These are phyloP conservation scores for Leptodontidium sp. DNA, from an alignment of 2,329 filamentous ascomycete genomes.

Conservation along the genomic window DNA sequence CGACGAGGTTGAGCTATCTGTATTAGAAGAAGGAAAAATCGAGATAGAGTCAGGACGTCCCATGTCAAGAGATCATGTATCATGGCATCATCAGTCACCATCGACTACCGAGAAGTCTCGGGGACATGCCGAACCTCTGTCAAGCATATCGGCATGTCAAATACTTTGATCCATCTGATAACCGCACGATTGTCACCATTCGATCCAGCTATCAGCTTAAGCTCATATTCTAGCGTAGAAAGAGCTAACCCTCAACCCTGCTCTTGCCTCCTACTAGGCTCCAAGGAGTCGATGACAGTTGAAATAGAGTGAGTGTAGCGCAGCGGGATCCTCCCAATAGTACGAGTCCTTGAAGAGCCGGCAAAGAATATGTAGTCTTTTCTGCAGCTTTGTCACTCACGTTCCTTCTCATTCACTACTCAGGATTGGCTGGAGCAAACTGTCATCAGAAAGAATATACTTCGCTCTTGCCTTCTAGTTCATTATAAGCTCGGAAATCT, in stretches of 20 bases:
- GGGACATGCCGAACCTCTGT: neutral
- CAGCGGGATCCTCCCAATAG: slow-evolving; percentile 7
- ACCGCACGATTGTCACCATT: neutral
- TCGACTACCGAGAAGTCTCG: neutral
- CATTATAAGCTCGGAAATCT: slow-evolving; percentile 1
- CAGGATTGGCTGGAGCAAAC: neutral
- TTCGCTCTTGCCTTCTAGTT: neutral
- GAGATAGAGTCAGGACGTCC: neutral
- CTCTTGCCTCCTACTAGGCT: slow-evolving; percentile 10
- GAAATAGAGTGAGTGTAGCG: neutral
- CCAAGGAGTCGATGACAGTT: slow-evolving; percentile 1
- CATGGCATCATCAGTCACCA: neutral
- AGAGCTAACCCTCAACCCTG: slow-evolving; percentile 13
- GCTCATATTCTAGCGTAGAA: slow-evolving; percentile 4
- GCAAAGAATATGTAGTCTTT: neutral
- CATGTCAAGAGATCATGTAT: neutral
- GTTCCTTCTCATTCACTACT: neutral
- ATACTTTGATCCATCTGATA: neutral
- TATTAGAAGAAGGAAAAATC: neutral
- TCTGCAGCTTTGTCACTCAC: slow-evolving; percentile 9
- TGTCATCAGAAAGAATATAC: slow-evolving; percentile 6
- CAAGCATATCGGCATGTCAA: neutral
- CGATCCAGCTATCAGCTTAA: neutral
- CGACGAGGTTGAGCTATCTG: neutral
- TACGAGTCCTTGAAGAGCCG: slow-evolving; percentile 16